phyloP scores from a whole-genome alignment of 148 eudicot genomes.

The Nepenthes gracilis region DNA sequence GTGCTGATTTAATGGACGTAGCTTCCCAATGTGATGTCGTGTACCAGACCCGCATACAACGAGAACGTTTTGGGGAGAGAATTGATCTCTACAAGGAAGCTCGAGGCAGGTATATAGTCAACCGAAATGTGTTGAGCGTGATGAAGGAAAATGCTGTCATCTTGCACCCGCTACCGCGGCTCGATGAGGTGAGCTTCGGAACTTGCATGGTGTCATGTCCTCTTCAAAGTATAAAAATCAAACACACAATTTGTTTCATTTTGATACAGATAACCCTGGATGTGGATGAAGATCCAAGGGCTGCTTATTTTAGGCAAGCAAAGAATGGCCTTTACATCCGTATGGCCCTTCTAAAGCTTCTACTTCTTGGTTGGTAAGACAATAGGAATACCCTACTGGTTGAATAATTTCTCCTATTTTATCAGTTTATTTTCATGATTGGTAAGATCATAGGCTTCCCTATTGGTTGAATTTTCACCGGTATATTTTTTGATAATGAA shows the following conservation, averaged over 20 bases:
- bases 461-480: too few relatives aligned
- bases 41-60: conserved; percentile 94
- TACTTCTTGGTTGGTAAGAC: conserved; percentile 74
- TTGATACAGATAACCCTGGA: conserved; percentile 72
- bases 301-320: conserved; percentile 98
- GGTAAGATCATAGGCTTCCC: too few relatives aligned
- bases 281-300: conserved; percentile 90
- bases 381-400: background rate
- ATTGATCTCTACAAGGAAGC: conserved; percentile 75
- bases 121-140: conserved; percentile 38
- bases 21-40: conserved; percentile 98
- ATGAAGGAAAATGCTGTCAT: conserved; percentile 90
- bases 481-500: too few relatives aligned
- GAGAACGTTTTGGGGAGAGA: conserved; percentile 85
- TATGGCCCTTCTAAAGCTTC: conserved; percentile 84
- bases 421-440: too few relatives aligned
- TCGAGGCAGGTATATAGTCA: conserved; percentile 84
- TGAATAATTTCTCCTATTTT: too few relatives aligned
- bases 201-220: background rate
- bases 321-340: conserved; percentile 90
- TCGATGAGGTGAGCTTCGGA: conserved; percentile 62
- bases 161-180: conserved; percentile 99
- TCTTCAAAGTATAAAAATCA: too few relatives aligned
- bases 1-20: conserved; percentile 76
- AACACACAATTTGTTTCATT: background rate